Evolutionary conservation across 73 alveolate species (phyloP), one percentile per base, ranked within the genome.

Genomic region (Uronychia setigera): DNA sequence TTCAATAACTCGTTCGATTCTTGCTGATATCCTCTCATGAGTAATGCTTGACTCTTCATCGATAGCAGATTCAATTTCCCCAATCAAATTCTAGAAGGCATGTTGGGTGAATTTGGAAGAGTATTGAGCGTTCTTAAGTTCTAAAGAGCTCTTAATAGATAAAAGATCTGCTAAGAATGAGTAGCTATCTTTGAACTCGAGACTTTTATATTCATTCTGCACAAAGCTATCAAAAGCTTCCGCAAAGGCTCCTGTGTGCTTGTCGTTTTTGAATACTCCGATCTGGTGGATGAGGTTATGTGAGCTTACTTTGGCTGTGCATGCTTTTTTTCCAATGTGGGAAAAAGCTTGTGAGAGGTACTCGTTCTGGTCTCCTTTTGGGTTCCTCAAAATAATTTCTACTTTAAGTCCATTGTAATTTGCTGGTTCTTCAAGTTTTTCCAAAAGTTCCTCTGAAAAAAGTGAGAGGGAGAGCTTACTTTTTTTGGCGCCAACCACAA

Each of bases 1-100:
- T 78, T 92, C 99, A 1, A 79, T 31, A 76, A 91, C 84, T 32
- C 83, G 87, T 82, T 87, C 93, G 30, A 86, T 92, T 35, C 77
- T 87, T 46, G 74, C 83, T 29, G 92, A 76, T 32, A 88, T 88
- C 58, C 84, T 35, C 83, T 83, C 92, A 89, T 95, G 96, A 30
- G 85, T 93, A 29, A 89, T 83, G 28, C 33, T 78, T 78, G 87
- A 81, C 80, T 93, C 98, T 5, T 80, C 94, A 79, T 95, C 98
- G 14, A 95, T 92, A 77, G 84, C 88, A 80, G 84, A 90, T 88
- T 95, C 99, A 75, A 95, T 35, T 60, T 85, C 90, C 29, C 32
- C 60, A 31, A 90, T 84, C 25, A 90, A 29, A 34, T 90, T 85
- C 58, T 84, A 80, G 80, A 90, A 90, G 5, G 91, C 74, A 35